These are phyloP conservation scores for Skeletonema potamos DNA, from an alignment of 108 stramenopile genomes.

Conservation along the genomic window DNA sequence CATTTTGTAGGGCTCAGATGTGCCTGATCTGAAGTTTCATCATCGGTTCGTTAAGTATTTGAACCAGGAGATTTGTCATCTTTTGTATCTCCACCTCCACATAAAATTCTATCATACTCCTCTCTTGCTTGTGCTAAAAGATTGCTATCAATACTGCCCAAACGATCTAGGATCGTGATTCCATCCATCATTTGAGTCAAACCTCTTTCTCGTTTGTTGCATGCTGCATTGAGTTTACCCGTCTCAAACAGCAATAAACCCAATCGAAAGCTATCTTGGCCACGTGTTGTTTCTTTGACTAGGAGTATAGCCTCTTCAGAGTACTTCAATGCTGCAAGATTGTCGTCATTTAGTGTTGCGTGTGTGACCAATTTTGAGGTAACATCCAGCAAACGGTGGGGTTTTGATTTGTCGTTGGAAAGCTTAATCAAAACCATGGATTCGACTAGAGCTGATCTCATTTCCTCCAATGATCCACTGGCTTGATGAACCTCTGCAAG, in stretches of 20 bases:
- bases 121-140: background rate
- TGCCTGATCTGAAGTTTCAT: background rate
- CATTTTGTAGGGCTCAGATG: too few species aligned
- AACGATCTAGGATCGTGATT: background rate
- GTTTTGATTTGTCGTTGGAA: background rate
- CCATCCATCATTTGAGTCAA: constrained; percentile 10
- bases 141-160: background rate
- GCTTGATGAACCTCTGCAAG: constrained; percentile 2
- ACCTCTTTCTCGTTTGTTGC: background rate
- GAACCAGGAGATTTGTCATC: background rate
- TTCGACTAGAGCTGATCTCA: background rate
- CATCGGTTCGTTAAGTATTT: background rate
- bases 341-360: constrained; percentile 4
- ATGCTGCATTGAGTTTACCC: constrained; percentile 3
- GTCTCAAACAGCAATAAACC: constrained; percentile 3
- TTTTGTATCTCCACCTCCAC: background rate
- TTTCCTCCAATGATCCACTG: background rate
- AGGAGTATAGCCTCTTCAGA: constrained; percentile 13
- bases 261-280: background rate
- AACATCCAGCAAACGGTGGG: background rate
- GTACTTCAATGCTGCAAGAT: constrained; percentile 1
- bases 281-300: background rate
- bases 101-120: background rate
- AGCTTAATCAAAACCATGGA: background rate
- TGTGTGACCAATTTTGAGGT: constrained; percentile 5